Evolutionary conservation across 179 eudicot genomes (phyloP).

Genomic region (Amaranthus tricolor): DNA sequence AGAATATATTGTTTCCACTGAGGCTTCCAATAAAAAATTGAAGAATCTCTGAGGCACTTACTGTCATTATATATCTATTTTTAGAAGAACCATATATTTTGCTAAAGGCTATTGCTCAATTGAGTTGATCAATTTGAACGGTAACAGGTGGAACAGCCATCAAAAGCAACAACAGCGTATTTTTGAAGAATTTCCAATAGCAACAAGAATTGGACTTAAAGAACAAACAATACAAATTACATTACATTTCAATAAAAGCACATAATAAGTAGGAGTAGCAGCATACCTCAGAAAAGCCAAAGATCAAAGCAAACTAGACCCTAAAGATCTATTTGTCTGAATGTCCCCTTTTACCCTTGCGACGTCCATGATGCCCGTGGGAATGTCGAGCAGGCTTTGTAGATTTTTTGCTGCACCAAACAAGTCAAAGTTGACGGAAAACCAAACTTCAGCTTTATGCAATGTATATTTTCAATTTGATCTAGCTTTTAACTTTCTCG

Average conservation of each 20-base stretch:
- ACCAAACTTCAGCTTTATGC: neutral
- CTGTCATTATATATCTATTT: no score
- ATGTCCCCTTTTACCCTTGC: slow-evolving; percentile 78
- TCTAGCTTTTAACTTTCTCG: neutral
- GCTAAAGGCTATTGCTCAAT: no score
- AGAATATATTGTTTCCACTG: neutral
- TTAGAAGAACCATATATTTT: no score
- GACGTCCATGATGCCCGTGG: slow-evolving; percentile 55
- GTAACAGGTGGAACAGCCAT: neutral
- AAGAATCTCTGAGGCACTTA: no score
- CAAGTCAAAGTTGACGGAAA: neutral
- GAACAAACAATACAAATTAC: neutral
- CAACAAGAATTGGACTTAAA: neutral
- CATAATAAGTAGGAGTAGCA: neutral
- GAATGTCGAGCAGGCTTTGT: slow-evolving; percentile 41
- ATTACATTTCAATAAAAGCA: neutral
- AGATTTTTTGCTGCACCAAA: slow-evolving; percentile 51
- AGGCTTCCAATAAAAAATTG: neutral
- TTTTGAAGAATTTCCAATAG: neutral
- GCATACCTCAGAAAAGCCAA: slow-evolving; percentile 24
- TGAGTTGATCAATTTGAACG: no score
- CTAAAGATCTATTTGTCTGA: slow-evolving; percentile 47
- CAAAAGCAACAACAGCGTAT: neutral
- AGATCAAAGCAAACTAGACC: slow-evolving; percentile 9
- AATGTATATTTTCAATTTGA: neutral